Percentiles rank a stretch among this genome's conserved stretches.
Conservation (phyloP, 202 grass and related monocot genomes). For the Elaeis oleifera region DNA sequence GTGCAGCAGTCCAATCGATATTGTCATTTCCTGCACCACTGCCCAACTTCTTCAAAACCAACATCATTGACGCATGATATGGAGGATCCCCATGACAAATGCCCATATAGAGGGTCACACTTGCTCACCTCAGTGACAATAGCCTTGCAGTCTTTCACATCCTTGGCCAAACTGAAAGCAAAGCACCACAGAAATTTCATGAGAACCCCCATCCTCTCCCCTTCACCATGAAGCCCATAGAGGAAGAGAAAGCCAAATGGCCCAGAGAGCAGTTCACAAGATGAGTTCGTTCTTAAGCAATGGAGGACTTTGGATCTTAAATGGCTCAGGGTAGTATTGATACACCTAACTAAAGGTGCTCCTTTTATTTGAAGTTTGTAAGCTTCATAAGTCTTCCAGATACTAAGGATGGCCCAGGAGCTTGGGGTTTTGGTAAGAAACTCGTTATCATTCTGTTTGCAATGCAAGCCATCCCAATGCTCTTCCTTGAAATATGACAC, state of each 20-base stretch:
- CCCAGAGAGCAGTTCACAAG: neutral
- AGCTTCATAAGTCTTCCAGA: constrained; percentile 15
- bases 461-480: neutral
- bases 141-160: constrained; percentile 10
- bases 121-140: constrained; percentile 3
- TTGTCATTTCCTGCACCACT: neutral
- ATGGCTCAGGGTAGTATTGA: neutral
- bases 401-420: constrained; percentile 13
- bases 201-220: neutral
- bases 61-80: constrained; percentile 7
- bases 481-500: constrained; percentile 4
- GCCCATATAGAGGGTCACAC: neutral
- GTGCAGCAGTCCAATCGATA: neutral
- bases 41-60: constrained; percentile 16
- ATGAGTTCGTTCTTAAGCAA: neutral
- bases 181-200: neutral
- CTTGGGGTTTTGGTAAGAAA: neutral
- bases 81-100: neutral
- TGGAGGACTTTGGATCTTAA: neutral
- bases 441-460: neutral
- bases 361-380: constrained; percentile 8
- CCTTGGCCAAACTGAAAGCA: neutral
- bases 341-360: neutral
- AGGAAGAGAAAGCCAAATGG: constrained; percentile 17
- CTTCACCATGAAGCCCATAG: constrained; percentile 20